A percentile compares a stretch with the other conserved stretches of the same genome.
Conservation (phyloP, 768 basidiomycete genomes). For the Tubosaeta sp. region DNA sequence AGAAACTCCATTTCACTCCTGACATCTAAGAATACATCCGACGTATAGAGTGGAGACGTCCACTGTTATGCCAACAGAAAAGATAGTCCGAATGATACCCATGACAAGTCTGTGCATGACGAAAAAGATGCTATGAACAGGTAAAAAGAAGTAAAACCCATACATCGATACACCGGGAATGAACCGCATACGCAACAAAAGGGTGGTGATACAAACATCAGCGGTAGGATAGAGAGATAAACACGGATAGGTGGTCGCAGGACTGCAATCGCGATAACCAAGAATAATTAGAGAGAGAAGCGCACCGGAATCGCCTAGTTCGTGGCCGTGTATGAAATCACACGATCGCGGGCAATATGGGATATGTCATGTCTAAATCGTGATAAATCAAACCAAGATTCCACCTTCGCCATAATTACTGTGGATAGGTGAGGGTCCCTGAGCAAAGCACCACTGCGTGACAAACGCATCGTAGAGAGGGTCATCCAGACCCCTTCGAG, state of each 20-base stretch:
- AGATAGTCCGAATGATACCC: background rate
- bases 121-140: background rate
- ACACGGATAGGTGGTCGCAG: background rate
- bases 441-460: slow-evolving; percentile 66
- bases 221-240: background rate
- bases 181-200: background rate
- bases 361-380: background rate
- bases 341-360: background rate
- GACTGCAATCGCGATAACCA: background rate
- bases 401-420: slow-evolving; percentile 9
- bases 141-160: background rate
- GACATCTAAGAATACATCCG: background rate
- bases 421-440: slow-evolving; percentile 31
- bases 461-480: slow-evolving; percentile 57
- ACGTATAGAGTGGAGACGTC: background rate
- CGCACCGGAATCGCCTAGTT: background rate
- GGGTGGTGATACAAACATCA: background rate
- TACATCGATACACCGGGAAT: background rate
- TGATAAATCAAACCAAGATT: slow-evolving; percentile 17
- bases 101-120: background rate
- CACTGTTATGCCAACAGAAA: background rate
- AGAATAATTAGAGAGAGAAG: background rate
- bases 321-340: background rate
- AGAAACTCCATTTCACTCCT: background rate
- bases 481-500: slow-evolving; percentile 8